Percentiles rank a stretch among this genome's conserved stretches.
phyloP scores from a whole-genome alignment of 106 monocot species.

The Xerophyta viscosa region DNA sequence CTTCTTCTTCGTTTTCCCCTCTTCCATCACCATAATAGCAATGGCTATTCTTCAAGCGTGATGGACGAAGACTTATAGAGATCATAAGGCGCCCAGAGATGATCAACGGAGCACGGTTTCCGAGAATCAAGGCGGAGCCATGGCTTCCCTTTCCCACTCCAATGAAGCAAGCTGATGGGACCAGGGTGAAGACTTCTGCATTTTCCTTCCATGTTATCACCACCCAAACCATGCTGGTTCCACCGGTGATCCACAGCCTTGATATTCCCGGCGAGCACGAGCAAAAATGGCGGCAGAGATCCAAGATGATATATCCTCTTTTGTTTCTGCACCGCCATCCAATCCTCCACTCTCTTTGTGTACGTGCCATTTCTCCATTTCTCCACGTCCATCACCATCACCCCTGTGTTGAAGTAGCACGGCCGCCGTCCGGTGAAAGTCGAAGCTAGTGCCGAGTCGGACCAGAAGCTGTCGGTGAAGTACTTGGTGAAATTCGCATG shows the following conservation, averaged over 20 bases:
- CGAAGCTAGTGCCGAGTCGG: slow-evolving; percentile 36
- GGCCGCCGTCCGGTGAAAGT: slow-evolving; percentile 55
- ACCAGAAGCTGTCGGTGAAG: slow-evolving; percentile 87
- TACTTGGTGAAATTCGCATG: slow-evolving; percentile 99
- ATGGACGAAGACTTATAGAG: slow-evolving; percentile 5
- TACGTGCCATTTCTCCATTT: slow-evolving; percentile 49
- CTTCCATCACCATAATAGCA: too few relatives aligned
- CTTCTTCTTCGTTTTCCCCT: too few relatives aligned
- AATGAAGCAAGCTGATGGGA: slow-evolving; percentile 94
- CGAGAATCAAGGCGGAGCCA: not conserved
- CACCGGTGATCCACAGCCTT: slow-evolving; percentile 93
- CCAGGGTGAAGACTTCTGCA: slow-evolving; percentile 87
- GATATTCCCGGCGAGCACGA: slow-evolving; percentile 87
- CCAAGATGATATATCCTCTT: slow-evolving; percentile 94
- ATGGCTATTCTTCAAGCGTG: slow-evolving; percentile 8
- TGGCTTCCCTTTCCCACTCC: slow-evolving; percentile 32
- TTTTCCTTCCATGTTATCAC: slow-evolving; percentile 82
- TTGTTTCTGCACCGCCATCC: slow-evolving; percentile 93
- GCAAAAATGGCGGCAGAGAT: slow-evolving; percentile 82
- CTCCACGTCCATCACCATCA: slow-evolving; percentile 82
- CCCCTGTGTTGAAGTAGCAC: slow-evolving; percentile 98
- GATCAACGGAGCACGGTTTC: not conserved
- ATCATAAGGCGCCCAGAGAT: not conserved
- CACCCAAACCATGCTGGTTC: slow-evolving; percentile 97
- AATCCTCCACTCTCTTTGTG: slow-evolving; percentile 72